Conservation (phyloP, 768 basidiomycete species). For the Leccinum uliginosum region DNA sequence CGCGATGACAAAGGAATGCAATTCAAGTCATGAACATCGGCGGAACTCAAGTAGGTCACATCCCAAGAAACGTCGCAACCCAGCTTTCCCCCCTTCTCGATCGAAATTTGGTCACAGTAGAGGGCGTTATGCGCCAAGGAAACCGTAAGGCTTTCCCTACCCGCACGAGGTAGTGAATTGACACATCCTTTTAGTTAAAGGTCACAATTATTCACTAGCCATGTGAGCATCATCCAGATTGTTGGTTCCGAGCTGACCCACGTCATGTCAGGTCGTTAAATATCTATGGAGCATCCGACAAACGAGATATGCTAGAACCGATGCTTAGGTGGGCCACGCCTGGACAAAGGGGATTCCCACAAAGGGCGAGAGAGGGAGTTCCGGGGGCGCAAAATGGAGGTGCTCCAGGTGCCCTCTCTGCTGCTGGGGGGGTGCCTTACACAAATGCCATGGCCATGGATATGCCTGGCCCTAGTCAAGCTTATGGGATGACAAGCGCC, state of each 20-base stretch:
- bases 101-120: constrained; percentile 54
- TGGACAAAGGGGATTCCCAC: constrained; percentile 52
- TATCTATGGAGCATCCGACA: constrained; percentile 66
- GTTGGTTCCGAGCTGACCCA: neutral
- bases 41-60: constrained; percentile 73
- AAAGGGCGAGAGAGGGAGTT: constrained; percentile 8
- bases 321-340: constrained; percentile 73
- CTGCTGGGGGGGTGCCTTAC: constrained; percentile 14
- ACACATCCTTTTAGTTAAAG: constrained; percentile 32
- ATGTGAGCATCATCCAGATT: constrained; percentile 43
- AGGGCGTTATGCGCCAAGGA: constrained; percentile 64
- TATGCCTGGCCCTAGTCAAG: constrained; percentile 20
- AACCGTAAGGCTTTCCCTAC: constrained; percentile 44
- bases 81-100: constrained; percentile 74
- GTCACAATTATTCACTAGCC: constrained; percentile 49
- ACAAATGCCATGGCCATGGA: constrained; percentile 16
- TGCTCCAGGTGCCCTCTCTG: constrained; percentile 3
- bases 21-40: constrained; percentile 80
- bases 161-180: neutral
- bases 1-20: constrained; percentile 50
- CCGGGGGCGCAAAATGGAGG: constrained; percentile 21
- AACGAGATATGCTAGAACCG: constrained; percentile 58
- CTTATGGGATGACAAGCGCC: constrained; percentile 3
- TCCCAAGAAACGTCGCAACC: constrained; percentile 55
- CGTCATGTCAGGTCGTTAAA: constrained; percentile 49